Conservation (phyloP, 148 eudicot genomes). For the Fagopyrum homotropicum region DNA sequence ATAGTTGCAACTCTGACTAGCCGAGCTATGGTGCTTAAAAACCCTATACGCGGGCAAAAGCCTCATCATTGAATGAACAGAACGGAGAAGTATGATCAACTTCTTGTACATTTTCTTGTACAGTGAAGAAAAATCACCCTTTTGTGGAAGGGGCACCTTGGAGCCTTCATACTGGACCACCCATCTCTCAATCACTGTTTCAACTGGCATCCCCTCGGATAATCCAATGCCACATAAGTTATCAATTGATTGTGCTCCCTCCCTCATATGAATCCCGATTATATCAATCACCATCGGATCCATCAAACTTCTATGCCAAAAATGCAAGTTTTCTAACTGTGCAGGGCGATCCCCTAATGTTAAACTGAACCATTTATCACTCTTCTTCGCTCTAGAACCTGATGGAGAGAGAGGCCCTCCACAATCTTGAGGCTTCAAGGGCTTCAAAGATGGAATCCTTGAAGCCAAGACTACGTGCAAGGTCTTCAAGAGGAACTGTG, state of each 20-base stretch:
- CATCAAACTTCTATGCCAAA: conserved; percentile 79
- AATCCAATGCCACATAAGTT: conserved; percentile 21
- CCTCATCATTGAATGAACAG: conserved; percentile 76
- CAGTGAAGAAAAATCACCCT: conserved; percentile 44
- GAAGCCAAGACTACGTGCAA: conserved; percentile 77
- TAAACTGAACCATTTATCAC: conserved; percentile 88
- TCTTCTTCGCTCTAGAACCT: conserved; percentile 41
- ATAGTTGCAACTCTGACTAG: conserved; percentile 49
- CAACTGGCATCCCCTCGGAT: conserved; percentile 33
- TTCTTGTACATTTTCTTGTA: conserved; percentile 86
- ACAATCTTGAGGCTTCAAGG: conserved; percentile 33
- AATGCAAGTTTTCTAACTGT: conserved; percentile 66
- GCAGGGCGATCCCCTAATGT: conserved; percentile 83
- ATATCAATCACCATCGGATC: conserved; percentile 93
- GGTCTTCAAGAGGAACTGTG: conserved; percentile 76
- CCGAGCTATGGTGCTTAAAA: conserved; percentile 49
- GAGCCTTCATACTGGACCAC: conserved; percentile 66
- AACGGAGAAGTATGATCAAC: conserved; percentile 76
- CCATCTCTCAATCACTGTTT: conserved; percentile 95
- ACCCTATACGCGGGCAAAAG: conserved; percentile 76
- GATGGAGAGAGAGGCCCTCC: conserved; percentile 26
- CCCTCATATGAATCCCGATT: conserved; percentile 51
- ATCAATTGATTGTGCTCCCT: conserved; percentile 21
- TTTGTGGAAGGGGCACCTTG: conserved; percentile 34
- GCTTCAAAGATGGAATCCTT: conserved; percentile 69